Percentiles rank a stretch among this genome's conserved stretches.
Conservation (phyloP, 306 rosid genomes). For the Vigna hirtella region DNA sequence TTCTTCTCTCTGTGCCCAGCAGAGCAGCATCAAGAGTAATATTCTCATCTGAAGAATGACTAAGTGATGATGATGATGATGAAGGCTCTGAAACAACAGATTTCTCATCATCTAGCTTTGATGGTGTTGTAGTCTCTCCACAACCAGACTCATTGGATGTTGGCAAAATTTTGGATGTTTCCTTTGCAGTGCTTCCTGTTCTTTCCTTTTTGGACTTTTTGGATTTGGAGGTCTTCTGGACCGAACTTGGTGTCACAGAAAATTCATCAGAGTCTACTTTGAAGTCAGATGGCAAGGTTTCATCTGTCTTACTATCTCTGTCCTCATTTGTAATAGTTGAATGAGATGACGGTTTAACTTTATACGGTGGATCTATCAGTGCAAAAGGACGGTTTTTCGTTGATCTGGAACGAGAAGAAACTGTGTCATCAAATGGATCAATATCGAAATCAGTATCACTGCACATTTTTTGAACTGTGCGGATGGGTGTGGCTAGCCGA, state of each 20-base stretch:
- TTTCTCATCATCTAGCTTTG: conserved; percentile 68
- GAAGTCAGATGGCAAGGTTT: conserved; percentile 51
- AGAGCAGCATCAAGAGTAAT: conserved; percentile 79
- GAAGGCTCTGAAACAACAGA: not conserved
- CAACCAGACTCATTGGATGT: conserved; percentile 43
- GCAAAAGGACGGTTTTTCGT: conserved; percentile 58
- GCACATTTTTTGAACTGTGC: conserved; percentile 84
- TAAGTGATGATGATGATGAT: conserved; percentile 33
- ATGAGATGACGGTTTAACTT: conserved; percentile 63
- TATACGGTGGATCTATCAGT: conserved; percentile 68
- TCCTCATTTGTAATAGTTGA: conserved; percentile 59
- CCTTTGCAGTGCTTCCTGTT: conserved; percentile 41
- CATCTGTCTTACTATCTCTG: conserved; percentile 59
- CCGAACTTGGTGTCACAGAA: conserved; percentile 41
- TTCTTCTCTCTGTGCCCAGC: conserved; percentile 70
- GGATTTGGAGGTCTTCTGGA: conserved; percentile 55
- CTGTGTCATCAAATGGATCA: conserved; percentile 68
- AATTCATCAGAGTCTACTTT: conserved; percentile 52
- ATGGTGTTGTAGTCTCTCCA: conserved; percentile 49
- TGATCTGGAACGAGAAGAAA: conserved; percentile 57
- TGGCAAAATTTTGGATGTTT: conserved; percentile 39
- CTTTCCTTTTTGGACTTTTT: conserved; percentile 49
- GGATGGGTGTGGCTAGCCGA: conserved; percentile 92
- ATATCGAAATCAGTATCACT: conserved; percentile 73
- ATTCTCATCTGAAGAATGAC: conserved; percentile 64